Conservation (phyloP, 1,284 basidiomycete genomes). For the Tilletia walkeri region DNA sequence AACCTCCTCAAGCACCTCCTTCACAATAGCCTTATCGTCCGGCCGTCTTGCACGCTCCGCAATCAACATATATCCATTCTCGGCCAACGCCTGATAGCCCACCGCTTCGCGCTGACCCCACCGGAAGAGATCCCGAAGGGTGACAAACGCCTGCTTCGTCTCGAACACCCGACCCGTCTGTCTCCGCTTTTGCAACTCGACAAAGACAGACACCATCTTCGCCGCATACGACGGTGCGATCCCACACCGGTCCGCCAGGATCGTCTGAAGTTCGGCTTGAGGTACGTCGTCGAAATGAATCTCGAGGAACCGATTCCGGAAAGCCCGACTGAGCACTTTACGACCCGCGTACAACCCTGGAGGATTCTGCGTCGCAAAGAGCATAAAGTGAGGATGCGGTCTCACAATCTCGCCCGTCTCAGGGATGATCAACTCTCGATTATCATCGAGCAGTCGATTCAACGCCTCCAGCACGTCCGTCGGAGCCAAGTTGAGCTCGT, state of each 20-base stretch:
- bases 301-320: conserved; percentile 97
- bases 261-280: conserved; percentile 85
- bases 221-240: conserved; percentile 68
- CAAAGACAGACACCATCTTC: conserved; percentile 87
- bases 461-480: conserved; percentile 97
- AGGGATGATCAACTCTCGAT: conserved; percentile 90
- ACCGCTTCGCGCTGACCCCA: conserved; percentile 87
- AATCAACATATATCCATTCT: conserved; percentile 96
- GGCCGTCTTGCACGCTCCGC: conserved; percentile 81
- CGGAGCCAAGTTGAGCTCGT: conserved; percentile 95
- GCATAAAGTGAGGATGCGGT: conserved; percentile 94
- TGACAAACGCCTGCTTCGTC: conserved; percentile 94
- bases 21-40: conserved; percentile 85
- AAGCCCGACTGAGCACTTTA: conserved; percentile 91
- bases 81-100: conserved; percentile 85
- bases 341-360: conserved; percentile 95
- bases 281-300: conserved; percentile 98
- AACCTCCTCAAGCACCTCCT: conserved; percentile 83
- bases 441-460: conserved; percentile 94
- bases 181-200: conserved; percentile 85
- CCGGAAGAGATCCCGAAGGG: conserved; percentile 91
- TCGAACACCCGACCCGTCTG: conserved; percentile 92
- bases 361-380: conserved; percentile 98
- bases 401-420: conserved; percentile 93
- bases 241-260: conserved; percentile 58